Conservation (phyloP, 371 early-diverging fungal species). For the Mortierella sp. region DNA sequence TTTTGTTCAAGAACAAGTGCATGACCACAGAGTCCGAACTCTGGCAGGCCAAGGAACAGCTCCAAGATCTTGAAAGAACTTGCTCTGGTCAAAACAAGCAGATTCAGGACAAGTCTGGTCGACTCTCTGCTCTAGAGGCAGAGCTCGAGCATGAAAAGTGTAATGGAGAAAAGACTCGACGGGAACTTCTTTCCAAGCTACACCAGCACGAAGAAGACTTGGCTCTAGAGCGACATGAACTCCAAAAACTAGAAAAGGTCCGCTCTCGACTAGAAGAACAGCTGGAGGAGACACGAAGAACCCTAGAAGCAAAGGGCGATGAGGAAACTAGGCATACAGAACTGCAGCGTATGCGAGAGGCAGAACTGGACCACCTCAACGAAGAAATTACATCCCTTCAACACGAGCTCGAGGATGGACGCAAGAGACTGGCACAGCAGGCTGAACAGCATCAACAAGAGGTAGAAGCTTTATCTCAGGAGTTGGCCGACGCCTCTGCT, state of each 20-base stretch:
- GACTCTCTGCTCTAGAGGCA: conserved; percentile 55
- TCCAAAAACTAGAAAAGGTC: conserved; percentile 63
- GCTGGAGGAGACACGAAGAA: conserved; percentile 62
- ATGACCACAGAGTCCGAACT: conserved; percentile 56
- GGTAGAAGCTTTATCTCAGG: conserved; percentile 61
- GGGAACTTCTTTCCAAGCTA: conserved; percentile 70
- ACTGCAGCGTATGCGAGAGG: conserved; percentile 77
- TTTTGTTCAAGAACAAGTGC: conserved; percentile 64
- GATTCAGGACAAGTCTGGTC: conserved; percentile 53
- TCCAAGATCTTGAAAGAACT: conserved; percentile 57
- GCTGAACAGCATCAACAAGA: conserved; percentile 72
- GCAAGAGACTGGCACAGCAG: conserved; percentile 68
- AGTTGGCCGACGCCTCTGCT: conserved; percentile 32
- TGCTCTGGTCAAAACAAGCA: conserved; percentile 64
- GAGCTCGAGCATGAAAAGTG: conserved; percentile 65
- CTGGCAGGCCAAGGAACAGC: conserved; percentile 62
- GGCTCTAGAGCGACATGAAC: conserved; percentile 67
- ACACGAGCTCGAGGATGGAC: conserved; percentile 71
- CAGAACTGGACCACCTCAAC: conserved; percentile 75
- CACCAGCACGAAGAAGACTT: conserved; percentile 72
- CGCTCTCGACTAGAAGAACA: conserved; percentile 72
- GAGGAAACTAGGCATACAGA: conserved; percentile 78
- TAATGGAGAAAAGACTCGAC: conserved; percentile 64
- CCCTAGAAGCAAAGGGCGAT: conserved; percentile 81
- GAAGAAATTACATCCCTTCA: conserved; percentile 65